These are phyloP conservation scores for Stagonosporopsis tanaceti DNA, from an alignment of 2,329 filamentous ascomycete species.

Conservation along the genomic window DNA sequence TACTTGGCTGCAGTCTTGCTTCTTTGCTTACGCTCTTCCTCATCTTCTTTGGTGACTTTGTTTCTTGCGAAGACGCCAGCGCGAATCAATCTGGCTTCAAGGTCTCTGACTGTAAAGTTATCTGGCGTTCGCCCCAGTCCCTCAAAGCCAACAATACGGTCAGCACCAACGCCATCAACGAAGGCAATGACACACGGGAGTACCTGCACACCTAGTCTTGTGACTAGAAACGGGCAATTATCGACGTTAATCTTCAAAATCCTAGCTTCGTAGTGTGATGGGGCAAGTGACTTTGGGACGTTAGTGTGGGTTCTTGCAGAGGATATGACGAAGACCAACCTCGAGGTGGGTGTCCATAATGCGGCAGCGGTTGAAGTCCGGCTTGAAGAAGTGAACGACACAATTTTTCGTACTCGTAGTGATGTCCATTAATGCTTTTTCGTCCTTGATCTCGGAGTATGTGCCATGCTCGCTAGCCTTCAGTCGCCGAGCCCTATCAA, in stretches of 20 bases:
- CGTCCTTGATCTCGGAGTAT: conserved; percentile 64
- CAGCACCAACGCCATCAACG: conserved; percentile 62
- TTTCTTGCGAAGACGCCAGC: conserved; percentile 61
- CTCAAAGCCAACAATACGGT: conserved; percentile 67
- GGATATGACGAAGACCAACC: conserved; percentile 32
- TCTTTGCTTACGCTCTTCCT: conserved; percentile 34
- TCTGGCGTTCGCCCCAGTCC: conserved; percentile 63
- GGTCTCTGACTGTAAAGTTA: conserved; percentile 62
- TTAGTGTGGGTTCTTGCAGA: conserved; percentile 7
- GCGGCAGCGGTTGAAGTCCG: conserved; percentile 68
- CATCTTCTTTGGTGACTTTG: conserved; percentile 59
- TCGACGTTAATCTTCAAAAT: conserved; percentile 67
- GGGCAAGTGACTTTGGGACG: conserved; percentile 55
- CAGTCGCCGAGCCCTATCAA: conserved; percentile 61
- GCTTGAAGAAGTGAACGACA: conserved; percentile 70
- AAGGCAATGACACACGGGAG: conserved; percentile 67
- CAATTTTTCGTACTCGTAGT: conserved; percentile 66
- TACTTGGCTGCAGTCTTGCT: conserved; percentile 42
- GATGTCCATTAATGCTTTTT: conserved; percentile 66
- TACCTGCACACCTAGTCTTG: conserved; percentile 65
- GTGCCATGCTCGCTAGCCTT: conserved; percentile 60
- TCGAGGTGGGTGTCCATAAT: conserved; percentile 69
- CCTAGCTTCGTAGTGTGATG: conserved; percentile 66
- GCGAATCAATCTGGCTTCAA: conserved; percentile 62
- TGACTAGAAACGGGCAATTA: conserved; percentile 66